Evolutionary conservation across 495 filamentous ascomycete genomes (phyloP), one percentile per base, ranked within the genome.

Genomic region (Rhizodiscina lignyota): DNA sequence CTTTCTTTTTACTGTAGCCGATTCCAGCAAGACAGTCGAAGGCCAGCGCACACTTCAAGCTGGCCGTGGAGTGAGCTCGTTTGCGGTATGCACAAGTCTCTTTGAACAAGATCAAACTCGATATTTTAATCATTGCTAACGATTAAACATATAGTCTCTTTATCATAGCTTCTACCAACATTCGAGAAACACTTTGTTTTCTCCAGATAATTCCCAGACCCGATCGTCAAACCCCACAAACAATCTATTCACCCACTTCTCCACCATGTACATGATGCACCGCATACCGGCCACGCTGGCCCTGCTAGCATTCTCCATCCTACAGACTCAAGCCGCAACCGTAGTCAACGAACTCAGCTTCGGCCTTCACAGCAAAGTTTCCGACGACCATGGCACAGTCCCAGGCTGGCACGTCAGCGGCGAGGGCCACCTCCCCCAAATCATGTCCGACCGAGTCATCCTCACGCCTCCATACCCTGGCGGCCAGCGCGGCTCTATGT

Each of bases 361-460:
- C 52, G 84, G 84, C 15, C 70, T 78, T 47, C 67, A 68, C 35
- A 56, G 60, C 33, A 74, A 66, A 27, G 54, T 81, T 44, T 74
- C 77, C 6, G 63, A 66, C 13, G 68, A 63, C 46, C 50, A 55
- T 30, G 55, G 67, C 32, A 59, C 50, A 18, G 65, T 82, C 31
- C 74, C 74, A 3, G 66, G 68, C 35, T 94, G 76, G 64, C 56
- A 67, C 36, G 57, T 85, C 26, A 67, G 68, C 33, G 83, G 86
- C 50, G 72, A 74, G 26, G 79, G 78, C 37, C 64, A 73, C 47
- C 50, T 60, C 4, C 79, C 87, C 35, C 64, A 81, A 45, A 51
- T 92, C 45, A 69, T 96, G 41, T 91, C 84, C 30, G 83, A 96
- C 61, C 84, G 85, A 52, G 39, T 96, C 36, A 82, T 97, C 49